Evolutionary conservation across 176 grass and related monocot species (phyloP).

Genomic region (Pontederia crassipes): DNA sequence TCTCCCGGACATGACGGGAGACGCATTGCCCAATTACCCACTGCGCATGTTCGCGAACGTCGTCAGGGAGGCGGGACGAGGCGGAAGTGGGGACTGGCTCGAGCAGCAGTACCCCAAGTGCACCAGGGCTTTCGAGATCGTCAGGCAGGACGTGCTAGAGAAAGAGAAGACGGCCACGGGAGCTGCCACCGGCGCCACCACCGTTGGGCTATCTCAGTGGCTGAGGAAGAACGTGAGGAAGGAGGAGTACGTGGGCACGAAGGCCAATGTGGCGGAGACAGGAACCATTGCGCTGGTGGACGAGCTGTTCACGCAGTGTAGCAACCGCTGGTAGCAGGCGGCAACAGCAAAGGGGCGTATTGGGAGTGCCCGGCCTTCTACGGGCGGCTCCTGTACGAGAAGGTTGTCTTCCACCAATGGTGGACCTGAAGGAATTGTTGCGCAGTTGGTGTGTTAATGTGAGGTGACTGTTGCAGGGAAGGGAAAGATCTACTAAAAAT

Average conservation of each 20-base stretch:
- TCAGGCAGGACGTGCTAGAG: constrained; percentile 5
- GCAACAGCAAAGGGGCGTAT: neutral
- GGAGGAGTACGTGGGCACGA: constrained; percentile 30
- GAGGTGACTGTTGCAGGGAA: too few species aligned
- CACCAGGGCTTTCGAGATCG: constrained; percentile 17
- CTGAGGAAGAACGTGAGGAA: constrained; percentile 21
- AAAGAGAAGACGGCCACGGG: constrained; percentile 2
- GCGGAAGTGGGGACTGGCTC: constrained; percentile 22
- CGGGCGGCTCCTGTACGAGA: constrained; percentile 25
- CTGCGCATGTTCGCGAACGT: constrained; percentile 21
- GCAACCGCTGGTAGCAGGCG: constrained; percentile 1
- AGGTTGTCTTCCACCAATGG: constrained; percentile 27
- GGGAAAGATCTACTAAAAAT: neutral
- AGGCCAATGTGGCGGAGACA: constrained; percentile 12
- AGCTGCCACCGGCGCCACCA: neutral
- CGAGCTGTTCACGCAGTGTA: constrained; percentile 7
- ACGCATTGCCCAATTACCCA: constrained; percentile 3
- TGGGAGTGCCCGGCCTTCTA: constrained; percentile 34
- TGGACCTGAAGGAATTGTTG: constrained; percentile 14
- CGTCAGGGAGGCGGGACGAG: neutral
- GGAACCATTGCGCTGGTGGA: constrained; percentile 3
- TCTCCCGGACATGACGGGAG: constrained; percentile 17
- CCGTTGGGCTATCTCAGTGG: constrained; percentile 22
- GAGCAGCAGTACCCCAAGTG: constrained; percentile 18
- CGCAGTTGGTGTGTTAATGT: neutral